These are phyloP conservation scores for Glebionis coronaria DNA, from an alignment of 129 eudicot species.

Conservation along the genomic window DNA sequence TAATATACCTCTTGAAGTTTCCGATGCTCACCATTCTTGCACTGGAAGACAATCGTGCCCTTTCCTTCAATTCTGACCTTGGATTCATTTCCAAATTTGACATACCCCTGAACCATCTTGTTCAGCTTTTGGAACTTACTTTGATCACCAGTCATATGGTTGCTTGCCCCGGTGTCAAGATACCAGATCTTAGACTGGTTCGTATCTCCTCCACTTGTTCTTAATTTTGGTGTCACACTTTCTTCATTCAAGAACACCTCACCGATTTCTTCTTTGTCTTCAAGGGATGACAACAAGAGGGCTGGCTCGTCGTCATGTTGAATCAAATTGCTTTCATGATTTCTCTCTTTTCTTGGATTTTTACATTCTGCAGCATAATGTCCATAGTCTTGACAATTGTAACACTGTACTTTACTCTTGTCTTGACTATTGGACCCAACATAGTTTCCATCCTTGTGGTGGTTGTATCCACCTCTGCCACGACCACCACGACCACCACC, in stretches of 20 bases:
- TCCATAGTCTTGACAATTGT: not conserved
- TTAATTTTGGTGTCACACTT: not conserved
- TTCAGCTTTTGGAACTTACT: not conserved
- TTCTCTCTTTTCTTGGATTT: not conserved
- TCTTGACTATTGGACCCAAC: not conserved
- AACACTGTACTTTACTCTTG: not conserved
- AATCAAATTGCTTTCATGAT: not conserved
- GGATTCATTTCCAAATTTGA: not conserved
- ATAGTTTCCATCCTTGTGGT: not conserved
- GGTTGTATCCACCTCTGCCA: not conserved
- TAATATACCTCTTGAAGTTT: not conserved
- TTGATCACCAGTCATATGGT: not conserved
- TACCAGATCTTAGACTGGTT: not conserved
- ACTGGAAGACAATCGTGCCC: not conserved
- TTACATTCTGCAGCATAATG: not conserved
- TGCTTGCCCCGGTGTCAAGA: not conserved
- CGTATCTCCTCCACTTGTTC: not conserved
- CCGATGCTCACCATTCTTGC: not conserved
- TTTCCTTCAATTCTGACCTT: no score
- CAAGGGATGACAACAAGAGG: not conserved
- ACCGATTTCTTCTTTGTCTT: not conserved
- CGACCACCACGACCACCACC: not conserved
- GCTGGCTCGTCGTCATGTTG: not conserved
- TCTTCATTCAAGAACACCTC: not conserved
- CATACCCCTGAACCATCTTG: not conserved